Percentiles rank a stretch among this genome's conserved stretches.
Conservation (phyloP, 257 asterid genomes). For the Vinca minor region DNA sequence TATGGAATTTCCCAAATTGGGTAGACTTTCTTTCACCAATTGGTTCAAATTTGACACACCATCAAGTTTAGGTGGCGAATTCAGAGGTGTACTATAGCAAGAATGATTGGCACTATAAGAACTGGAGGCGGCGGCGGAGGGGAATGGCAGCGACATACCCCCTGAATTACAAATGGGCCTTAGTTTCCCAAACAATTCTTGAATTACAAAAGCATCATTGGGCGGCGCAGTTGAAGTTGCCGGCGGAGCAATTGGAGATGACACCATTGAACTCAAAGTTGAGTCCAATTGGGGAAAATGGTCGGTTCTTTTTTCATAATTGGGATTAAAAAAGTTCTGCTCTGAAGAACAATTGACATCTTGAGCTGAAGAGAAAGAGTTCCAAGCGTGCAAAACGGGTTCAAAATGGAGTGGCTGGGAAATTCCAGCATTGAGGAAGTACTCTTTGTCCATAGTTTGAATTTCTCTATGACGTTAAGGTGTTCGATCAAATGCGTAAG, state of each 20-base stretch:
- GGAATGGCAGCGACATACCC: conserved; percentile 18
- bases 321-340: conserved; percentile 27
- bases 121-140: conserved; percentile 10
- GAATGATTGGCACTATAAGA: conserved; percentile 15
- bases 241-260: conserved; percentile 24
- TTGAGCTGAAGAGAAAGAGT: conserved; percentile 17
- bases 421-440: conserved; percentile 41
- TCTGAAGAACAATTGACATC: conserved; percentile 17
- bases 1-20: conserved; percentile 27
- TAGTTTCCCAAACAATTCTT: conserved; percentile 53
- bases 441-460: conserved; percentile 54
- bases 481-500: not conserved
- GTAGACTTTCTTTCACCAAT: conserved; percentile 18
- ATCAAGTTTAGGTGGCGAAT: conserved; percentile 39
- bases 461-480: not conserved
- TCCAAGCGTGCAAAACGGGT: conserved; percentile 49
- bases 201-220: conserved; percentile 34
- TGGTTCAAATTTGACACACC: conserved; percentile 26
- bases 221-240: conserved; percentile 10
- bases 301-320: conserved; percentile 29
- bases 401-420: conserved; percentile 30
- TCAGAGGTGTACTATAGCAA: conserved; percentile 26
- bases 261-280: conserved; percentile 30
- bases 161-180: conserved; percentile 32
- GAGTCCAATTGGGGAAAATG: conserved; percentile 44